Percentiles rank a stretch among this genome's conserved stretches.
Evolutionary conservation across 441 rosid genomes (phyloP).

Genomic region (Gossypium laxum): DNA sequence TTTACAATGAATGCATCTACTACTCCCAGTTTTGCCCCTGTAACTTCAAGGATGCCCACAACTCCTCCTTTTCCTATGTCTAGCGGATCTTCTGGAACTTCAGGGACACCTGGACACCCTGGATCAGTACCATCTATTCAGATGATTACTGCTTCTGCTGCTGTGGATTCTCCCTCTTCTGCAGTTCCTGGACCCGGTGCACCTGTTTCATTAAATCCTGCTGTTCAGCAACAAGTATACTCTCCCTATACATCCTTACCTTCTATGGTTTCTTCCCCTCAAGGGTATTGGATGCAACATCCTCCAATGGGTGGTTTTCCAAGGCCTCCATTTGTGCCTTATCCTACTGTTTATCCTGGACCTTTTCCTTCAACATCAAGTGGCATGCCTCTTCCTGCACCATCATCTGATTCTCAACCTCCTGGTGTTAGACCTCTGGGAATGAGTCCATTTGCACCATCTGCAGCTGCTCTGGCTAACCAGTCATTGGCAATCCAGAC

Average conservation of each 20-base stretch:
- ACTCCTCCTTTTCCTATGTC: slow-evolving; percentile 32
- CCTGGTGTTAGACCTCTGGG: slow-evolving; percentile 48
- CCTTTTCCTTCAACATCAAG: slow-evolving; percentile 46
- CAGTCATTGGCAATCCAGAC: slow-evolving; percentile 35
- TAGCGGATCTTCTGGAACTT: slow-evolving; percentile 28
- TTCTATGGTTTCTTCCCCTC: slow-evolving; percentile 49
- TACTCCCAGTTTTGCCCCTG: slow-evolving; percentile 25
- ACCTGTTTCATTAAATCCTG: slow-evolving; percentile 37
- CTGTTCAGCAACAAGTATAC: slow-evolving; percentile 49
- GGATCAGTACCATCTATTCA: slow-evolving; percentile 31
- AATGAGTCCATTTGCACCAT: slow-evolving; percentile 27
- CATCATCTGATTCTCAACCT: slow-evolving; percentile 54
- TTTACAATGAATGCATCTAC: slow-evolving; percentile 24
- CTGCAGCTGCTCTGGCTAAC: slow-evolving; percentile 33
- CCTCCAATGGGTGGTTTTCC: slow-evolving; percentile 56
- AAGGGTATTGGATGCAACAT: slow-evolving; percentile 70
- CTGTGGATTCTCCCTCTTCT: slow-evolving; percentile 37
- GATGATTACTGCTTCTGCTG: slow-evolving; percentile 28
- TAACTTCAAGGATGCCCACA: slow-evolving; percentile 29
- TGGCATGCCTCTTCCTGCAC: slow-evolving; percentile 33
- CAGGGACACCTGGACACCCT: slow-evolving; percentile 35
- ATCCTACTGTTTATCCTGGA: slow-evolving; percentile 52
- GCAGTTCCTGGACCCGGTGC: slow-evolving; percentile 33
- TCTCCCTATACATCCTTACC: slow-evolving; percentile 53
- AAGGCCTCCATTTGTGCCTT: slow-evolving; percentile 50